Evolutionary conservation across 257 asterid species (phyloP).

Genomic region (Ilex aquifolium): DNA sequence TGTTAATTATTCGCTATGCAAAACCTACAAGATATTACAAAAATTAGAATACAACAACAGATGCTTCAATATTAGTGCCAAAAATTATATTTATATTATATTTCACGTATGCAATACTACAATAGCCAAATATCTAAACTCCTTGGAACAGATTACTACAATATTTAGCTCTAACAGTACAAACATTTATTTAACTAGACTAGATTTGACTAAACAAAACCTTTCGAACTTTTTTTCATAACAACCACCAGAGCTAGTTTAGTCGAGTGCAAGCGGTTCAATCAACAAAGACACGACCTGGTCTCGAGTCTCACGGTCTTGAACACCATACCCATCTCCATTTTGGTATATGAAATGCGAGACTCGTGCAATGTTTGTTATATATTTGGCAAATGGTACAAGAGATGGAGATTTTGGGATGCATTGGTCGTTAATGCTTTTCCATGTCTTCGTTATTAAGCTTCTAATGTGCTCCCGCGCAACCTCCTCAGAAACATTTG

Average conservation of each 20-base stretch:
- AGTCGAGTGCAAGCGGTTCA: constrained; percentile 24
- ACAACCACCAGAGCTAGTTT: background rate
- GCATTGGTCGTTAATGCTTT: constrained; percentile 28
- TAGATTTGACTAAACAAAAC: too few species aligned
- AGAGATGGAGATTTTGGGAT: background rate
- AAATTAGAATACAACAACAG: too few species aligned
- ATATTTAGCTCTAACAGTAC: too few species aligned
- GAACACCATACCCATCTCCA: constrained; percentile 65
- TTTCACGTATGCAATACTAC: too few species aligned
- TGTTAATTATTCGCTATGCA: too few species aligned
- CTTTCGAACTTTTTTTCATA: too few species aligned
- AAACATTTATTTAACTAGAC: too few species aligned
- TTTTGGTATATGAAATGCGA: constrained; percentile 43
- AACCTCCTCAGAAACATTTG: constrained; percentile 31
- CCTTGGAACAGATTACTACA: too few species aligned
- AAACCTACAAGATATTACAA: too few species aligned
- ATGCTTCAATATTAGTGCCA: too few species aligned
- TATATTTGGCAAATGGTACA: constrained; percentile 13
- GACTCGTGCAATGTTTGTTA: constrained; percentile 38
- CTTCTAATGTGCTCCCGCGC: constrained; percentile 32
- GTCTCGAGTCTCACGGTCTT: constrained; percentile 30
- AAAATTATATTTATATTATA: too few species aligned
- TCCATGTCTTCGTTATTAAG: constrained; percentile 30
- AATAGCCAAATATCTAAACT: too few species aligned
- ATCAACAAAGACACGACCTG: constrained; percentile 46